Conservation (phyloP, 1,284 basidiomycete species). For the Vanrija pseudolonga region DNA sequence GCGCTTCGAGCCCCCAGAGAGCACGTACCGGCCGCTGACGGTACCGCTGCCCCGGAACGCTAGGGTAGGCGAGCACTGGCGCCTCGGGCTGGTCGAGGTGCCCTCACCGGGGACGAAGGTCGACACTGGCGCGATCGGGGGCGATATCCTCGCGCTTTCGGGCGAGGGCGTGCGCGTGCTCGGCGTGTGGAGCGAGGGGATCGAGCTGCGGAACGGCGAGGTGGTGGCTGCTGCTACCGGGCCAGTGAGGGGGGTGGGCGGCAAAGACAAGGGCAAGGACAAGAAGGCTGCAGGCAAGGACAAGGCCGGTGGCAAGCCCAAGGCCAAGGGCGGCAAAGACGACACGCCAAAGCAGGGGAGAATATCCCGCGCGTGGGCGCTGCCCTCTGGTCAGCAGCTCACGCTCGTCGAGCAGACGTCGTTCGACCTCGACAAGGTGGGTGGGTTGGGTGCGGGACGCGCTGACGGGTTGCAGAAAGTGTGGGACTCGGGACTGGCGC, state of each 20-base stretch:
- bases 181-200: constrained; percentile 45
- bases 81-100: constrained; percentile 57
- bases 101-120: not conserved
- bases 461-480: constrained; percentile 66
- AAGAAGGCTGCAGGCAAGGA: constrained; percentile 19
- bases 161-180: constrained; percentile 19
- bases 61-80: constrained; percentile 59
- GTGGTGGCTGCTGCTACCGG: constrained; percentile 1
- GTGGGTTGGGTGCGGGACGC: constrained; percentile 10
- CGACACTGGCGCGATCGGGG: not conserved
- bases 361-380: constrained; percentile 60
- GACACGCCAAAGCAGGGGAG: constrained; percentile 63
- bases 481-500: constrained; percentile 82
- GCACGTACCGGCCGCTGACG: constrained; percentile 66
- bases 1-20: constrained; percentile 59
- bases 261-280: constrained; percentile 12
- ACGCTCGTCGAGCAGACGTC: constrained; percentile 71
- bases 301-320: constrained; percentile 9
- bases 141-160: not conserved
- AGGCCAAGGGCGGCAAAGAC: constrained; percentile 19
- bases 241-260: constrained; percentile 3
- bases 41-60: constrained; percentile 60
- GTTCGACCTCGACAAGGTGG: constrained; percentile 83
- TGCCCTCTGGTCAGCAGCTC: constrained; percentile 48
- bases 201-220: constrained; percentile 24